These are phyloP conservation scores for Coelastrella sp. DNA, from an alignment of 139 green algal species.

Conservation along the genomic window DNA sequence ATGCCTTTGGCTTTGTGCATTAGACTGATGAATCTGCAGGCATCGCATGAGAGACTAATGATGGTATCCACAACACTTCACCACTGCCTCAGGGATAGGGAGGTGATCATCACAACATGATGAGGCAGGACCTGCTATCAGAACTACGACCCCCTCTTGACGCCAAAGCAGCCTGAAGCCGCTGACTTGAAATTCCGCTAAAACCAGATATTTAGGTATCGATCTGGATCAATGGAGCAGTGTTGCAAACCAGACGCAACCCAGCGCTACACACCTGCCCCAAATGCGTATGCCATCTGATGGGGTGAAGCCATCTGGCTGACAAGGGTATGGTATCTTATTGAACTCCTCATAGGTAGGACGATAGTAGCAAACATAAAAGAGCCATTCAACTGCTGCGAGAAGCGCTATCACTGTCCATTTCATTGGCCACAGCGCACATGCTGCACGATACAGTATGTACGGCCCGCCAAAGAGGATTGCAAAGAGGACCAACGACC, in stretches of 20 bases:
- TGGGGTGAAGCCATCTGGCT: conserved; percentile 25
- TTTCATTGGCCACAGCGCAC: conserved; percentile 2
- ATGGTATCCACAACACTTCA: no score
- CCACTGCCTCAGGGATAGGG: no score
- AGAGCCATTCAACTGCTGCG: neutral
- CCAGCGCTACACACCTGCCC: neutral
- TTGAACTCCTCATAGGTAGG: conserved; percentile 31
- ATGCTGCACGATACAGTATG: neutral
- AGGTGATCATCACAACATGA: no score
- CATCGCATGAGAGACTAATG: no score
- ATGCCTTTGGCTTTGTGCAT: neutral
- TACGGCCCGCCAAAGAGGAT: neutral
- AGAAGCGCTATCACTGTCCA: neutral
- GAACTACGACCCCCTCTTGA: no score
- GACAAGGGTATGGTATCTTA: conserved; percentile 3
- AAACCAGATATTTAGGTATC: no score
- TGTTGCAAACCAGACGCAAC: neutral
- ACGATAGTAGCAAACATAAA: conserved; percentile 28
- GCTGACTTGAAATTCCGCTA: no score
- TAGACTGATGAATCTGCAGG: neutral
- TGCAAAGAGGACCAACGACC: neutral
- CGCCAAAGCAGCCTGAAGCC: no score
- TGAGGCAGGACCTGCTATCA: no score
- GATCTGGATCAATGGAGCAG: no score
- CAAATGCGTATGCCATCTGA: conserved; percentile 1